phyloP scores from a whole-genome alignment of 2,329 filamentous ascomycete genomes.

The Rachicladosporium sp. region DNA sequence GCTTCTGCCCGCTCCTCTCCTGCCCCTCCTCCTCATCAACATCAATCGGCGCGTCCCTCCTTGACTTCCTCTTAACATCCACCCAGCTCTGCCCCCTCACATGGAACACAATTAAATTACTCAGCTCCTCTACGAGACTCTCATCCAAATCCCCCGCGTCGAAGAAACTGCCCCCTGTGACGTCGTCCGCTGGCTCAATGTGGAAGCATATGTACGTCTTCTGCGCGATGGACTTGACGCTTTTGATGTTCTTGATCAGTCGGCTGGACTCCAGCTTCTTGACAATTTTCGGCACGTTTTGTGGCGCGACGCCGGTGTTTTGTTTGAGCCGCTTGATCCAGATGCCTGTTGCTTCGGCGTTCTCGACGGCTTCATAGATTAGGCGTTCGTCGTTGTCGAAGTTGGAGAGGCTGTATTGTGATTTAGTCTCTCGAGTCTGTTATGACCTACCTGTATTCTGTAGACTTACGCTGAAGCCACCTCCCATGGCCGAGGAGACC shows the following conservation, averaged over 20 bases:
- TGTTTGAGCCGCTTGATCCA: constrained; percentile 80
- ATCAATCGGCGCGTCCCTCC: constrained; percentile 1
- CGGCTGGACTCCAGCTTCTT: constrained; percentile 73
- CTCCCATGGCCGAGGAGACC: constrained; percentile 8
- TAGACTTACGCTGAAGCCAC: constrained; percentile 3
- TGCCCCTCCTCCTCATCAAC: constrained; percentile 3
- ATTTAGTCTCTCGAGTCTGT: background rate
- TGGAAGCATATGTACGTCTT: constrained; percentile 93
- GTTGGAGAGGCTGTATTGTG: constrained; percentile 24
- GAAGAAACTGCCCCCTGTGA: constrained; percentile 90
- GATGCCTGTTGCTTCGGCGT: constrained; percentile 70
- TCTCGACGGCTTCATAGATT: constrained; percentile 82
- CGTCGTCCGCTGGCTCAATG: constrained; percentile 73
- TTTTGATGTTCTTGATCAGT: constrained; percentile 80
- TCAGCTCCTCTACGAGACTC: constrained; percentile 69
- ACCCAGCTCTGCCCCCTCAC: constrained; percentile 63
- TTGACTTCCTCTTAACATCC: constrained; percentile 26
- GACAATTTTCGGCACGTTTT: constrained; percentile 65
- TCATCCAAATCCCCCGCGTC: constrained; percentile 82
- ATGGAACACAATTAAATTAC: constrained; percentile 59
- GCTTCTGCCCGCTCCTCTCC: constrained; percentile 12
- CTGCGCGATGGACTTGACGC: constrained; percentile 76
- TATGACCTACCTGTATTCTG: no score
- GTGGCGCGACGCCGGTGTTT: constrained; percentile 71
- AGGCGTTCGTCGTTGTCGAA: constrained; percentile 60